Evolutionary conservation across 1,139 yeast species (phyloP).

Genomic region (Scheffersomyces titani): DNA sequence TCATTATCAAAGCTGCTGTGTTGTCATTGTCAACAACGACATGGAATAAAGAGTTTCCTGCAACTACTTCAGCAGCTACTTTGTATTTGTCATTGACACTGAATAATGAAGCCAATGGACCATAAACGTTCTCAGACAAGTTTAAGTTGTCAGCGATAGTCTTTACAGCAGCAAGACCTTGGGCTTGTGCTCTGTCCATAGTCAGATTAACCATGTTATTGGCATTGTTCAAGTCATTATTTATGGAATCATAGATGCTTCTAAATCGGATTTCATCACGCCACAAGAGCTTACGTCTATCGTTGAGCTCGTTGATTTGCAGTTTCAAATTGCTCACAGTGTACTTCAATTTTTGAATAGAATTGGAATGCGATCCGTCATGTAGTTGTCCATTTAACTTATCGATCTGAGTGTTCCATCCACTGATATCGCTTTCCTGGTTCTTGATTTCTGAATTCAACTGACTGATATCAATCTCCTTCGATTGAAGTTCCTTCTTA

Average conservation of each 20-base stretch:
- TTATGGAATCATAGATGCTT: constrained; percentile 55
- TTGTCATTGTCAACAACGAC: constrained; percentile 87
- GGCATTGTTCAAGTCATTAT: constrained; percentile 57
- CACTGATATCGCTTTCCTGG: constrained; percentile 18
- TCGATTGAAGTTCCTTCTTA: constrained; percentile 18
- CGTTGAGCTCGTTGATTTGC: constrained; percentile 51
- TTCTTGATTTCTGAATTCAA: constrained; percentile 19
- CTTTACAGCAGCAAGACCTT: constrained; percentile 69
- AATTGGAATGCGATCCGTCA: constrained; percentile 16
- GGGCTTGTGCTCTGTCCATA: constrained; percentile 70
- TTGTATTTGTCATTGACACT: constrained; percentile 80
- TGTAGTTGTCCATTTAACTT: constrained; percentile 34
- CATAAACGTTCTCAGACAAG: constrained; percentile 64
- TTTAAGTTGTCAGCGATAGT: constrained; percentile 58
- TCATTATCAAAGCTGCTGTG: constrained; percentile 79
- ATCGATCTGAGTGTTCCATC: constrained; percentile 40
- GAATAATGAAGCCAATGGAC: constrained; percentile 83
- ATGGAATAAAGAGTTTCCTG: constrained; percentile 84
- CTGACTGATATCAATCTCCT: constrained; percentile 25
- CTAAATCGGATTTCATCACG: constrained; percentile 70
- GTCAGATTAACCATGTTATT: constrained; percentile 65
- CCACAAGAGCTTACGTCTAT: constrained; percentile 75
- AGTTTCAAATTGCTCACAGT: constrained; percentile 39
- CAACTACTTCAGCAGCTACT: constrained; percentile 84
- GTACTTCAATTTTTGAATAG: constrained; percentile 29